These are phyloP conservation scores for Colletotrichum cereale DNA, from an alignment of 2,329 filamentous ascomycete species.

Conservation along the genomic window DNA sequence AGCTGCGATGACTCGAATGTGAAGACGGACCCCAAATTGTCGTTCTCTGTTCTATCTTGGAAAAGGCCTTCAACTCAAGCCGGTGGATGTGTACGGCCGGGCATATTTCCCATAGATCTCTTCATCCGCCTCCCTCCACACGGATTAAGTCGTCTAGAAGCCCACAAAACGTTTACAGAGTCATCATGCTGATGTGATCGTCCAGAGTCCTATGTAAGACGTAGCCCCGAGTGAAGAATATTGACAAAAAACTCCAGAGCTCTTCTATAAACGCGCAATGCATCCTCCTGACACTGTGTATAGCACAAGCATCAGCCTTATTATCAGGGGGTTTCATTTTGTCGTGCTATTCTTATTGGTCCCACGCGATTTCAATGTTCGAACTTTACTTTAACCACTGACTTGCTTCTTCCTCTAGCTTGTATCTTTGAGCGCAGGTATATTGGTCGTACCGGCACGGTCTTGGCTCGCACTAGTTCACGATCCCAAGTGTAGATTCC, in stretches of 20 bases:
- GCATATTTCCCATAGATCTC: not conserved
- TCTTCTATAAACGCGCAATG: not conserved
- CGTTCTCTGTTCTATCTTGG: too few relatives aligned
- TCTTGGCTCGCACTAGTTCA: not conserved
- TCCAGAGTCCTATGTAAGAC: not conserved
- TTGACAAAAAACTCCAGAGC: not conserved
- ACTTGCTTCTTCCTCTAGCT: not conserved
- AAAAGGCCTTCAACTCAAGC: not conserved
- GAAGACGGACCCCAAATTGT: not conserved
- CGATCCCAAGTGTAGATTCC: not conserved
- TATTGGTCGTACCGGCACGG: too few relatives aligned
- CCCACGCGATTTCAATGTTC: not conserved
- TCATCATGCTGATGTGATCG: not conserved
- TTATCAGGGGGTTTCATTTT: not conserved
- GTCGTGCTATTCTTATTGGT: not conserved
- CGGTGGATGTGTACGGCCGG: not conserved
- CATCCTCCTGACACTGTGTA: not conserved
- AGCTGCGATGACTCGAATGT: slow-evolving; percentile 1
- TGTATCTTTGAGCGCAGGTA: not conserved
- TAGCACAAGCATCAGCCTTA: not conserved
- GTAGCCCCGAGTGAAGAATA: not conserved
- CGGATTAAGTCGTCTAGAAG: not conserved
- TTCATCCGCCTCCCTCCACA: not conserved
- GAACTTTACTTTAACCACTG: not conserved
- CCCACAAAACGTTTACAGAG: not conserved